Evolutionary conservation across 1,139 yeast species (phyloP).

Genomic region (Blastobotrys raffinosifermentans): DNA sequence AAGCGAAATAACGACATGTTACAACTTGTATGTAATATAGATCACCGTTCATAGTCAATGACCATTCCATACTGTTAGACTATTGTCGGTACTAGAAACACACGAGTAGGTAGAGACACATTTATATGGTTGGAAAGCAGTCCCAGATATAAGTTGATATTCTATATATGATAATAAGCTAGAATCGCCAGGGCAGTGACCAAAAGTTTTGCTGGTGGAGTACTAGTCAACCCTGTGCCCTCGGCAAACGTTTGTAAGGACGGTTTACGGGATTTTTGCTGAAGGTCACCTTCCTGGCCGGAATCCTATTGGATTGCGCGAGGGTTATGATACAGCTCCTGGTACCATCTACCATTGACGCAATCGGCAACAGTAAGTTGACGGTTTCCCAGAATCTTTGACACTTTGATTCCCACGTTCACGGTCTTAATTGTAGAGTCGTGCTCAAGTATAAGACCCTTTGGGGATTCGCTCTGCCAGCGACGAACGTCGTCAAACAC

Average conservation of each 20-base stretch:
- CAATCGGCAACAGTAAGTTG: slow-evolving; percentile 83
- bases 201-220: not conserved
- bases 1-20: slow-evolving; percentile 10
- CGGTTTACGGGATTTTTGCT: no score
- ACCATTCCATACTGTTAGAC: no score
- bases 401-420: slow-evolving; percentile 56
- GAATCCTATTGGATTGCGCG: slow-evolving; percentile 7
- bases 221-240: not conserved
- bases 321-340: slow-evolving; percentile 16
- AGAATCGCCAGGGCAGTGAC: no score
- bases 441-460: slow-evolving; percentile 78
- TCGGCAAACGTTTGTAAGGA: no score
- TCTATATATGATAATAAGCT: no score
- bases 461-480: slow-evolving; percentile 42
- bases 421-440: slow-evolving; percentile 69
- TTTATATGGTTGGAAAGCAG: no score
- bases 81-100: no score
- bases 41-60: no score
- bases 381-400: slow-evolving; percentile 44
- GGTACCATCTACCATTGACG: slow-evolving; percentile 50
- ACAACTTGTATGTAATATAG: no score
- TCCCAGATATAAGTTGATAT: no score
- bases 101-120: no score
- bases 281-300: no score
- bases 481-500: slow-evolving; percentile 49